Evolutionary conservation across 768 basidiomycete species (phyloP).

Genomic region (Fomitopsis pulvina): DNA sequence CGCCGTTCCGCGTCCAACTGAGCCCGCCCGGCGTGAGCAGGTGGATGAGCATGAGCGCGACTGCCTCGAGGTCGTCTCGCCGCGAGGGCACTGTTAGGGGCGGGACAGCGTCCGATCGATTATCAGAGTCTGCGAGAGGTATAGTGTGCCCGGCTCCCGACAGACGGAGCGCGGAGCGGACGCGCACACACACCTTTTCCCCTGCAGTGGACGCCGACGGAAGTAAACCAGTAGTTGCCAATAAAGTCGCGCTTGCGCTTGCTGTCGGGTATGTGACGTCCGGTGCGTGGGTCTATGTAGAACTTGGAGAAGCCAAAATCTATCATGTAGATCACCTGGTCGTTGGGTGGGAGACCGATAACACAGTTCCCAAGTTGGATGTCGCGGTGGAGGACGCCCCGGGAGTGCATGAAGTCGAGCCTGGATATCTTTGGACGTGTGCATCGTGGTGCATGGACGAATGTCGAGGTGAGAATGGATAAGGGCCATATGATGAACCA

Average conservation of each 20-base stretch:
- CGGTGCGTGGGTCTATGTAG: slow-evolving; percentile 61
- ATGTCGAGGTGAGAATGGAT: background rate
- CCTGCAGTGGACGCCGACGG: slow-evolving; percentile 71
- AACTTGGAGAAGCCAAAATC: slow-evolving; percentile 82
- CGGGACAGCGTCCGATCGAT: background rate
- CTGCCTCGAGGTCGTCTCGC: slow-evolving; percentile 73
- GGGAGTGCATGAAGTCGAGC: slow-evolving; percentile 69
- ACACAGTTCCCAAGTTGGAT: slow-evolving; percentile 77
- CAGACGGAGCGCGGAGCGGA: too few relatives aligned
- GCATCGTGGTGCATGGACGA: background rate
- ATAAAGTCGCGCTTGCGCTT: slow-evolving; percentile 66
- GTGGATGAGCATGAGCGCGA: slow-evolving; percentile 75
- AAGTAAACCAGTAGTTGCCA: slow-evolving; percentile 82
- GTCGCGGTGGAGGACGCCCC: slow-evolving; percentile 70
- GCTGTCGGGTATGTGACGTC: slow-evolving; percentile 67
- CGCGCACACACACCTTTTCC: slow-evolving; percentile 52
- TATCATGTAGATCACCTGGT: slow-evolving; percentile 69
- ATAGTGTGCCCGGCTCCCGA: background rate
- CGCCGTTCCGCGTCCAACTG: slow-evolving; percentile 74
- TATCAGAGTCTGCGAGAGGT: background rate
- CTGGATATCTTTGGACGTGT: slow-evolving; percentile 46
- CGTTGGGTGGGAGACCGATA: slow-evolving; percentile 52
- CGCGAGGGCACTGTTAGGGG: slow-evolving; percentile 58
- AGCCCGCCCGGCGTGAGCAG: slow-evolving; percentile 71
- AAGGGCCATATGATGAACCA: background rate